Evolutionary conservation across 2,329 filamentous ascomycete species (phyloP).

Genomic region (Paecilomyces sp.): DNA sequence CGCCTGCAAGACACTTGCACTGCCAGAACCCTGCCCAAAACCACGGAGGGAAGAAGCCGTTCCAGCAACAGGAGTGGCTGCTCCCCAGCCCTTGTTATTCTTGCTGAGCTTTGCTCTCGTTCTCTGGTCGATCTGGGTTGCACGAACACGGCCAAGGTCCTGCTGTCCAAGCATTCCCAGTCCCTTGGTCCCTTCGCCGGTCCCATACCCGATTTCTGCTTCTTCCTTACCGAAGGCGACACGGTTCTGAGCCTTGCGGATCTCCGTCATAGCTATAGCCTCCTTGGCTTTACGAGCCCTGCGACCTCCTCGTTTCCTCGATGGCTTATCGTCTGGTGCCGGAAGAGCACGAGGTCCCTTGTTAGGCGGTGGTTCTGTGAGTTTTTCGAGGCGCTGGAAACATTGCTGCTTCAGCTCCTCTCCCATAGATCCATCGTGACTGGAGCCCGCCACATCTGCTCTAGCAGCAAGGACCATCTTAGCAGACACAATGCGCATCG

Average conservation of each 20-base stretch:
- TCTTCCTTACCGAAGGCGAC: slow-evolving; percentile 96
- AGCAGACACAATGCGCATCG: slow-evolving; percentile 86
- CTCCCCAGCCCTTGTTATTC: slow-evolving; percentile 94
- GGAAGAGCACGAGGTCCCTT: slow-evolving; percentile 81
- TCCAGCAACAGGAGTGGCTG: slow-evolving; percentile 50
- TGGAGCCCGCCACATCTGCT: slow-evolving; percentile 77
- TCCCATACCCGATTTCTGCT: slow-evolving; percentile 83
- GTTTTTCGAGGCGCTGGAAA: slow-evolving; percentile 79
- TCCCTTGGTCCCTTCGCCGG: slow-evolving; percentile 75
- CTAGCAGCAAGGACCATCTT: slow-evolving; percentile 92
- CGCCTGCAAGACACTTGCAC: slow-evolving; percentile 62
- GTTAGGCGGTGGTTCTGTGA: slow-evolving; percentile 86
- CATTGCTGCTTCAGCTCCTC: slow-evolving; percentile 76
- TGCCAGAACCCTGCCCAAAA: slow-evolving; percentile 61
- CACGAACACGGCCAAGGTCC: slow-evolving; percentile 82
- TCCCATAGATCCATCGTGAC: slow-evolving; percentile 73
- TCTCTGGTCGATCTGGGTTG: slow-evolving; percentile 82
- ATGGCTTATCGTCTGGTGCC: slow-evolving; percentile 90
- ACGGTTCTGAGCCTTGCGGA: slow-evolving; percentile 92
- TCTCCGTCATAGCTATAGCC: slow-evolving; percentile 90
- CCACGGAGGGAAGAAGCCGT: slow-evolving; percentile 75
- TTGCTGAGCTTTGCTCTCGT: slow-evolving; percentile 89
- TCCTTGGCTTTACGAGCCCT: slow-evolving; percentile 92
- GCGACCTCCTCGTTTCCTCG: slow-evolving; percentile 83
- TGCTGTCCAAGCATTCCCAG: slow-evolving; percentile 91